Evolutionary conservation across 1,139 yeast species (phyloP).

Genomic region (Saccharomyces hybrid): DNA sequence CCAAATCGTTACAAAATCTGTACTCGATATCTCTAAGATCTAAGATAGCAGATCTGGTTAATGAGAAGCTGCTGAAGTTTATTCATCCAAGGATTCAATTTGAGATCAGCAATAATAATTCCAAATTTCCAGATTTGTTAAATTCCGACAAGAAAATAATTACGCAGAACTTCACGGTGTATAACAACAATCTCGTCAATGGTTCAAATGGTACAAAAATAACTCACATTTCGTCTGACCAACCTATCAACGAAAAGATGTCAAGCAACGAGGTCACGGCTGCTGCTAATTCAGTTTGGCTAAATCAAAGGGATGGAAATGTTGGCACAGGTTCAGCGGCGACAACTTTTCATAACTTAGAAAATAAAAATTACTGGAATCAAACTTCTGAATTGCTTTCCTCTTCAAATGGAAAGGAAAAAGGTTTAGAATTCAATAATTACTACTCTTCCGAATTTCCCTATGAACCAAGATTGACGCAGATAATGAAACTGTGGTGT

Average conservation of each 20-base stretch:
- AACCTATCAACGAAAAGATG: not conserved
- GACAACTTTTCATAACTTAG: not conserved
- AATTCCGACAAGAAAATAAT: constrained; percentile 3
- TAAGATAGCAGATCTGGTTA: constrained; percentile 54
- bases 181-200: constrained; percentile 5
- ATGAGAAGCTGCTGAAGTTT: constrained; percentile 33
- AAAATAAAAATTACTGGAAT: constrained; percentile 2
- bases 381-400: constrained; percentile 2
- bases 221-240: constrained; percentile 1
- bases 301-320: not conserved
- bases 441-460: constrained; percentile 11
- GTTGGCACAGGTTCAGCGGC: not conserved
- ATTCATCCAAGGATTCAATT: constrained; percentile 20
- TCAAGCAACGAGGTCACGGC: not conserved
- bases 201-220: constrained; percentile 5
- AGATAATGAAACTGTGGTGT: constrained; percentile 52
- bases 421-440: not conserved
- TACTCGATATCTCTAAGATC: constrained; percentile 49
- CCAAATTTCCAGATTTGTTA: constrained; percentile 15
- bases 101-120: constrained; percentile 7
- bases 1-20: constrained; percentile 43
- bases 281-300: not conserved
- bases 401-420: not conserved
- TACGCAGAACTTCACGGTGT: constrained; percentile 1
- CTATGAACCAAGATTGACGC: constrained; percentile 41